A percentile compares a stretch with the other conserved stretches of the same genome.
These are phyloP conservation scores for Truncatella angustata DNA, from an alignment of 2,329 filamentous ascomycete species.

Conservation along the genomic window DNA sequence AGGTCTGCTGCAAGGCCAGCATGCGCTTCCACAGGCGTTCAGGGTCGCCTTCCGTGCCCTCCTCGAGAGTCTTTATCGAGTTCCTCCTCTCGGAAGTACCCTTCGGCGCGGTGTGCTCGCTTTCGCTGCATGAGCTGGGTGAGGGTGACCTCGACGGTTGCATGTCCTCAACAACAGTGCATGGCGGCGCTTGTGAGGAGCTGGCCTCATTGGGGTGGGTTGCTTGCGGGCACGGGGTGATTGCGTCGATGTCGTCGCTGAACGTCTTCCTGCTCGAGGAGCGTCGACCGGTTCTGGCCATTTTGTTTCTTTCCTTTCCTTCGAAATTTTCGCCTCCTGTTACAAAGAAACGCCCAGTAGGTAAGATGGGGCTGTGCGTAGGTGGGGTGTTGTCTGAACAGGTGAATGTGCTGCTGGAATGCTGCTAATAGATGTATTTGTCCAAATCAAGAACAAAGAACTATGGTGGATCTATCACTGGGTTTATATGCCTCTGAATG, in stretches of 20 bases:
- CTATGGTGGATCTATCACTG: no score
- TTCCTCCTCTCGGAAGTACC: conserved; percentile 13
- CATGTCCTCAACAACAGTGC: background rate
- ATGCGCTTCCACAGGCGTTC: conserved; percentile 46
- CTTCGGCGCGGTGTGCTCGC: background rate
- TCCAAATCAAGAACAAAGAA: no score
- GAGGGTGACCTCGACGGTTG: background rate
- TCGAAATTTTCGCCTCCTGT: no score
- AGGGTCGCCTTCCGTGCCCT: conserved; percentile 37
- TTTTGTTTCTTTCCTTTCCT: background rate
- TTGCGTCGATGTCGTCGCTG: conserved; percentile 30
- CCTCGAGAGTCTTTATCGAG: conserved; percentile 28
- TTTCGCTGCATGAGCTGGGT: background rate
- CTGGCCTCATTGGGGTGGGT: conserved; percentile 2
- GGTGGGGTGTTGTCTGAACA: no score
- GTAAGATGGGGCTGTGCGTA: no score
- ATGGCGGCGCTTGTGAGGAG: conserved; percentile 9
- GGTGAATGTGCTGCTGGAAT: background rate
- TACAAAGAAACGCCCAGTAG: background rate
- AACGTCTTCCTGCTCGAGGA: background rate
- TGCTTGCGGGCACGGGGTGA: conserved; percentile 28
- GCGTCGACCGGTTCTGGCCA: background rate
- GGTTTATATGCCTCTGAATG: no score
- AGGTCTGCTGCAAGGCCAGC: conserved; percentile 45
- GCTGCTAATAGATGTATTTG: conserved; percentile 1